A percentile compares a stretch with the other conserved stretches of the same genome.
These are phyloP conservation scores for Phylloporus arenicola DNA, from an alignment of 768 basidiomycete species.

Conservation along the genomic window DNA sequence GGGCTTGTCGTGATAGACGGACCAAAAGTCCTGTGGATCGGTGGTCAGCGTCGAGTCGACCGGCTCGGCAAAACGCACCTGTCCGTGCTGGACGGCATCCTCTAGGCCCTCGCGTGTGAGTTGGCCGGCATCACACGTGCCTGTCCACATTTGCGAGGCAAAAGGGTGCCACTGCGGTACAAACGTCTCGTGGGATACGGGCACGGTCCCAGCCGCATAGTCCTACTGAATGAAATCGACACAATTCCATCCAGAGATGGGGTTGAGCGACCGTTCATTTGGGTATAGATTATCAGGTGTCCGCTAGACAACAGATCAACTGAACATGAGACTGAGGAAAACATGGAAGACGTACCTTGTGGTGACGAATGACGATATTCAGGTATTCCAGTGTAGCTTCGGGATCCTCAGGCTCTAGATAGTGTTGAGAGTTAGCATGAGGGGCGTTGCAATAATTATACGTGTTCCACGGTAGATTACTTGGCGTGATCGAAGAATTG, in stretches of 20 bases:
- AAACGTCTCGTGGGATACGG: conserved; percentile 36
- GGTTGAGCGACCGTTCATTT: conserved; percentile 37
- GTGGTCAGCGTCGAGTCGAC: background rate
- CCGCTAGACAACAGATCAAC: conserved; percentile 25
- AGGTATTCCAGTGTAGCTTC: conserved; percentile 36
- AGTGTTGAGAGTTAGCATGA: conserved; percentile 39
- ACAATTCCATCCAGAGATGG: conserved; percentile 38
- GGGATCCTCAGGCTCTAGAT: conserved; percentile 24
- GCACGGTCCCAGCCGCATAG: conserved; percentile 33
- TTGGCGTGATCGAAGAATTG: conserved; percentile 40
- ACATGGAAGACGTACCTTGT: conserved; percentile 33
- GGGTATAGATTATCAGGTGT: conserved; percentile 49
- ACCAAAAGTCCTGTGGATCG: conserved; percentile 41
- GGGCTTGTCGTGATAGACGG: conserved; percentile 35
- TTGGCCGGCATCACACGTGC: conserved; percentile 45
- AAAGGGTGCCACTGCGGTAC: conserved; percentile 43
- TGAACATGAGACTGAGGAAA: background rate
- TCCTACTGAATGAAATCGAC: conserved; percentile 34
- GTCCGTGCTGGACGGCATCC: conserved; percentile 40
- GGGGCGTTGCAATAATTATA: conserved; percentile 53
- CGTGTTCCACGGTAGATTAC: conserved; percentile 40
- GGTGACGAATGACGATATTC: conserved; percentile 42
- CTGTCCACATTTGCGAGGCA: conserved; percentile 40
- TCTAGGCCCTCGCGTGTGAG: conserved; percentile 40
- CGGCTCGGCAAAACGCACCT: conserved; percentile 17